A percentile compares a stretch with the other conserved stretches of the same genome.
phyloP scores from a whole-genome alignment of 192 early-diverging fungal genomes.

The Entomortierella beljakovae region DNA sequence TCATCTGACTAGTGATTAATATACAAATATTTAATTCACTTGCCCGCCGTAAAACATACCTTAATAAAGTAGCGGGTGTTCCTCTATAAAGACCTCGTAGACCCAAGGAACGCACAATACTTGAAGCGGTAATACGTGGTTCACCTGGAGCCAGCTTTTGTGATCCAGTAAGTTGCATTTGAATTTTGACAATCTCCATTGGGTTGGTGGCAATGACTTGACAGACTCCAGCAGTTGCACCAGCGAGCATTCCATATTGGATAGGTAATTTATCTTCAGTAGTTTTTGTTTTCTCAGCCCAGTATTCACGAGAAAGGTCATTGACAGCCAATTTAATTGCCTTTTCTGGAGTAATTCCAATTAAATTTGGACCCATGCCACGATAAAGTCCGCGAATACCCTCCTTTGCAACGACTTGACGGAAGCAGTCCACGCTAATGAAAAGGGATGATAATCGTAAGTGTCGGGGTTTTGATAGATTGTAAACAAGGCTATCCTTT shows the following conservation, averaged over 20 bases:
- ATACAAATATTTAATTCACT: no score
- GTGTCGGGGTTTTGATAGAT: no score
- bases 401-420: constrained; percentile 54
- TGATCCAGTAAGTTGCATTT: constrained; percentile 59
- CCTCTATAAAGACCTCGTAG: constrained; percentile 60
- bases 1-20: no score
- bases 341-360: constrained; percentile 69
- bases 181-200: constrained; percentile 71
- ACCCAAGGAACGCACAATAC: constrained; percentile 57
- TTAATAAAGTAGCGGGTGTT: constrained; percentile 57
- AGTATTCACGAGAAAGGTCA: constrained; percentile 60
- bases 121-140: constrained; percentile 37
- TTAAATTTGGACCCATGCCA: constrained; percentile 61
- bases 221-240: constrained; percentile 64
- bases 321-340: constrained; percentile 71
- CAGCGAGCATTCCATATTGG: constrained; percentile 60
- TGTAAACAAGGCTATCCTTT: no score
- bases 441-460: no score
- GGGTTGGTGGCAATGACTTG: constrained; percentile 70
- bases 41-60: no score
- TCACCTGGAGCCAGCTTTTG: constrained; percentile 33
- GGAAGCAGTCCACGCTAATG: constrained; percentile 55
- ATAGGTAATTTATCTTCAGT: constrained; percentile 53
- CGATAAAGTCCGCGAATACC: constrained; percentile 60
- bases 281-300: constrained; percentile 42